These are phyloP conservation scores for Venturiaceae sp. DNA, from an alignment of 2,329 filamentous ascomycete species.

Conservation along the genomic window DNA sequence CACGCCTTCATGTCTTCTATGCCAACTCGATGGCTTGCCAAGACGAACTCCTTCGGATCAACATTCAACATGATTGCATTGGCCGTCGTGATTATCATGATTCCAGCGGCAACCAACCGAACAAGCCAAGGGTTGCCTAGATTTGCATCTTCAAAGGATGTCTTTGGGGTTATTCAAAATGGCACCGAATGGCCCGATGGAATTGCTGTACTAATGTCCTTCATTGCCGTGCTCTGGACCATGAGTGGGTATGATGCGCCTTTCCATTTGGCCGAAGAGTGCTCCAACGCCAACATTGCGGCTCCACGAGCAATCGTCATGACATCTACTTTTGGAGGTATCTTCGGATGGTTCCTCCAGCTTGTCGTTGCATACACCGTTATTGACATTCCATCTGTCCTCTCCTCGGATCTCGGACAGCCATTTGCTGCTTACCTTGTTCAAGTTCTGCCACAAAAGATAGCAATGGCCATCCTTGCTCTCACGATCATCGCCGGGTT, in stretches of 20 bases:
- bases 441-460: slow-evolving; percentile 51
- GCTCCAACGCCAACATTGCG: slow-evolving; percentile 61
- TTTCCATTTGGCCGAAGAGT: slow-evolving; percentile 68
- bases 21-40: slow-evolving; percentile 61
- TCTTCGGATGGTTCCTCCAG: slow-evolving; percentile 65
- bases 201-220: slow-evolving; percentile 60
- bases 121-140: slow-evolving; percentile 43
- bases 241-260: slow-evolving; percentile 59
- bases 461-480: slow-evolving; percentile 51
- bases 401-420: slow-evolving; percentile 55
- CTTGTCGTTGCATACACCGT: slow-evolving; percentile 65
- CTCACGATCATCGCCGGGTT: slow-evolving; percentile 62
- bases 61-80: slow-evolving; percentile 62
- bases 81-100: slow-evolving; percentile 56
- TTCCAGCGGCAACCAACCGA: slow-evolving; percentile 49
- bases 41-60: slow-evolving; percentile 60
- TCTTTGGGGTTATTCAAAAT: slow-evolving; percentile 58
- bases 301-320: slow-evolving; percentile 63
- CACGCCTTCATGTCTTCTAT: slow-evolving; percentile 60
- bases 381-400: slow-evolving; percentile 47
- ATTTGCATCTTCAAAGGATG: slow-evolving; percentile 47
- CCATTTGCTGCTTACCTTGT: slow-evolving; percentile 62
- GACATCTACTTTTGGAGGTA: slow-evolving; percentile 55
- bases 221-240: slow-evolving; percentile 61
- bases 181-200: slow-evolving; percentile 59